Evolutionary conservation across 1,284 basidiomycete genomes (phyloP), one percentile per base, ranked within the genome.

Genomic region (Irpex sp.): DNA sequence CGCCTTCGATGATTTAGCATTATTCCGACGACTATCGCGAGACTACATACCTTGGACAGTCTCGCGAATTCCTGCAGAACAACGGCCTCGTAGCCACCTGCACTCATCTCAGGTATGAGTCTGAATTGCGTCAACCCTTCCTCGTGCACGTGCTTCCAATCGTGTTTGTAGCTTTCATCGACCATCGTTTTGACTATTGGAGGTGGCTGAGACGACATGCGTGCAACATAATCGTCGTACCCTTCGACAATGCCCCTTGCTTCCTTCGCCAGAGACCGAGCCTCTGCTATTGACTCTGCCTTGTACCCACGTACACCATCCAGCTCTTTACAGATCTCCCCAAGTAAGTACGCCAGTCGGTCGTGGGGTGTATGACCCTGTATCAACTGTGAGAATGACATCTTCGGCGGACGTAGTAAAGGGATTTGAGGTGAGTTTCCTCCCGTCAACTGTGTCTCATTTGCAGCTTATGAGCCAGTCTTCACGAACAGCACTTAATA

Each of bases 81-180:
- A 5, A 66, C 67, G 4, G 61, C 67, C 56, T 68, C 67, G 58
- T 68, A 68, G 13, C 60, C 49, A 5, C 67, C 67, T 7, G 67
- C 65, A 19, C 51, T 64, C 67, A 68, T 68, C 49, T 65, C 67
- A 6, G 67, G 67, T 11, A 68, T 54, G 5, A 68, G 56, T 38
- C 54, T 54, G 60, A 59, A 64, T 49, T 40, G 49, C 9, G 67
- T 68, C 62, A 66, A 64, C 8, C 67, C 67, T 26, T 65, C 64
- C 11, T 54, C 13, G 48, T 63, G 62, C 11, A 65, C 17, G 19
- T 51, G 44, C 38, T 60, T 60, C 67, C 67, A 68, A 58, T 68
- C 65, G n/a, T 31, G 57, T 31, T 61, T 52, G 55, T 65, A 49
- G 15, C 63, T 62, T n/a, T 59, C 60, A 38, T 60, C 60, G 47